Evolutionary conservation across 2,329 filamentous ascomycete species (phyloP), one percentile per base, ranked within the genome.

Genomic region (Paecilomyces formosus): DNA sequence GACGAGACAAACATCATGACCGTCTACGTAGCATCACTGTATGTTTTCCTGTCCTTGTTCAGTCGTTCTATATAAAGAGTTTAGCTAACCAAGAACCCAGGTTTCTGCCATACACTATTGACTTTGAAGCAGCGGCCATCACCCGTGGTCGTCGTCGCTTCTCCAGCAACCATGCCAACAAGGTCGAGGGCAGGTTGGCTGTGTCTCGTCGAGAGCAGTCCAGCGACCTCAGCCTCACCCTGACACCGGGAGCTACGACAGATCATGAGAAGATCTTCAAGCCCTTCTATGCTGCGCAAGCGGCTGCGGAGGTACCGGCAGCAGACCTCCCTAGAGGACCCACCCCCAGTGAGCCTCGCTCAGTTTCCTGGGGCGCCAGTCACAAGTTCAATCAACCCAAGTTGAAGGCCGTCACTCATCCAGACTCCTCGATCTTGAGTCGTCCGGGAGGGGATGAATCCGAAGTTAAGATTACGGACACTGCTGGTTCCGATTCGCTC

Each of bases 381-480:
- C 80, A 81, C 18, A 83, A 85, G 21, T 82, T 84, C 65, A 90
- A 92, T 70, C 92, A 96, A 75, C 92, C 92, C 31, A 84, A 81
- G 64, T 92, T 90, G 9, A 84, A 87, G 63, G 88, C 89, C 55
- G 87, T 84, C 64, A 86, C 87, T 28, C 85, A 88, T 18, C 90
- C 89, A 7, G 87, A 88, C 1, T 82, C 86, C 51, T 87, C 88
- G 15, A 85, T 95, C 55, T 80, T 92, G 52, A 86, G 90, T 69
- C 65, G 64, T 35, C 61, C 65, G 9, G 49, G 54, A 52, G 55
- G 35, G n/a, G 58, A 63, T 50, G 60, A 63, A 33, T 51, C 61
- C 22, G 62, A 68, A 68, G 55, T 71, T 65, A 54, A 62, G 24
- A 58, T 57, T 22, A 15, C 68, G 52, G 62, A 69, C 62, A 64